Base-by-base conservation (phyloP, 2,329 filamentous ascomycete species). In the Diaporthe ilicicola region DNA sequence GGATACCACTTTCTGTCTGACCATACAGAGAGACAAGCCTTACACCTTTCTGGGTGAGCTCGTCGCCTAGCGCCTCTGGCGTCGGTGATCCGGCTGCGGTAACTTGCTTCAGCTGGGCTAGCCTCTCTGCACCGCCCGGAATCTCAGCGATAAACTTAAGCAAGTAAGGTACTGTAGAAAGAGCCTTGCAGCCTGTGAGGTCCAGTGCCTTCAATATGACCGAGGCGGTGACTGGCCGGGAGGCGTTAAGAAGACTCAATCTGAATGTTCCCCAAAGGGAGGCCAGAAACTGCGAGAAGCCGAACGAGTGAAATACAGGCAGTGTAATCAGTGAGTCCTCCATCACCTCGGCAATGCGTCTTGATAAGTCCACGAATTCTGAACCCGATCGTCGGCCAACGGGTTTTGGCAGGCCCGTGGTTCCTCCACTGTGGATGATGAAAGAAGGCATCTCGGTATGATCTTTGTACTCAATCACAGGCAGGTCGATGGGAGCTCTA, bases 351-450 rank as follows among this genome's bases (percentile, higher is more conserved):
- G 19, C 5, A 6, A 39, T 44, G 24, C 19, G 32, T 42, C 29
- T 39, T 24, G 4, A 34, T 15, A 39, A 4, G 27, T n/a, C 19
- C 27, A 2, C n/a, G 17, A 37, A 24, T 2, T 34, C 54, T 2
- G 22, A 9, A 17, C 24, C n/a, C 34, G 54, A 17, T 10, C 24
- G 7, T 24, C 46, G 61, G 2, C 9, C 12, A 17, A 69, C 37
- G 17, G 67, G 55, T 17, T 69, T 69, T 10, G 67, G 67, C 12
- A 69, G 48, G 3, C 67, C 67, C 10, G 67, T 69, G 13, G 67
- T 69, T 8, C 67, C 67, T n/a, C 67, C 67, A 10, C 46, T 69
- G 34, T 69, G 67, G 15, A 69, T 54, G 15, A 69, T 22, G 19
- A 62, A 46, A 4, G 48, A 22, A 12, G 56, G 56, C 27, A 39